A percentile compares a stretch with the other conserved stretches of the same genome.
These are phyloP conservation scores for Colletotrichum coccodes DNA, from an alignment of 2,329 filamentous ascomycete species.

Conservation along the genomic window DNA sequence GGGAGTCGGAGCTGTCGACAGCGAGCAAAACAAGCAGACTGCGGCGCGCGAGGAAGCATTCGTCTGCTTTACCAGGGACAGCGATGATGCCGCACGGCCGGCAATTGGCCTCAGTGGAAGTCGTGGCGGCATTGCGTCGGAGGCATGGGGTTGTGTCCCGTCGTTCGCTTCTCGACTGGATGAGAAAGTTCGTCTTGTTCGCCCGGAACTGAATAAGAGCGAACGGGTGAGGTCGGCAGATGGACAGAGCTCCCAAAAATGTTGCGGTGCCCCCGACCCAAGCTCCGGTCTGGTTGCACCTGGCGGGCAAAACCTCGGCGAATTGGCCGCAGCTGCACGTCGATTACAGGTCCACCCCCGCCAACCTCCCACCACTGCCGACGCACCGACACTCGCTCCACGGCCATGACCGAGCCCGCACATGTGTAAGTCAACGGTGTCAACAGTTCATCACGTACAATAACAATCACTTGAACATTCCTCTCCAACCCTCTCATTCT, in stretches of 20 bases:
- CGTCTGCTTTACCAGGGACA: constrained; percentile 8
- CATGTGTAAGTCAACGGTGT: constrained; percentile 24
- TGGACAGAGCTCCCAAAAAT: constrained; percentile 30
- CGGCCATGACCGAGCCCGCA: not conserved
- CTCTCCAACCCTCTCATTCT: not conserved
- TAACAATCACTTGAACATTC: not conserved
- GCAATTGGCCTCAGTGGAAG: constrained; percentile 41
- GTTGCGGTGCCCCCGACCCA: constrained; percentile 1
- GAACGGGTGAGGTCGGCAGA: constrained; percentile 10
- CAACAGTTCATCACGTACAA: not conserved
- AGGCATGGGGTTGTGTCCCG: not conserved
- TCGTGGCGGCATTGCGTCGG: constrained; percentile 41
- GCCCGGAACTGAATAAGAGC: not conserved
- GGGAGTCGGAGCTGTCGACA: constrained; percentile 6
- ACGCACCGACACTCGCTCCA: constrained; percentile 9
- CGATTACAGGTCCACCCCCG: constrained; percentile 9
- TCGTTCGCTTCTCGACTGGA: not conserved
- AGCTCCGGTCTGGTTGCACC: constrained; percentile 12
- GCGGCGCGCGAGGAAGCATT: constrained; percentile 24
- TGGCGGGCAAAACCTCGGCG: constrained; percentile 28
- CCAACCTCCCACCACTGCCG: constrained; percentile 9
- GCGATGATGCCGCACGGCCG: constrained; percentile 32
- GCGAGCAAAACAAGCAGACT: constrained; percentile 35
- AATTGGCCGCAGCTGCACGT: not conserved
- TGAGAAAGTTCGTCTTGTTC: not conserved